A percentile compares a stretch with the other conserved stretches of the same genome.
phyloP scores from a whole-genome alignment of 371 early-diverging fungal species.

The Mortierella sp. region DNA sequence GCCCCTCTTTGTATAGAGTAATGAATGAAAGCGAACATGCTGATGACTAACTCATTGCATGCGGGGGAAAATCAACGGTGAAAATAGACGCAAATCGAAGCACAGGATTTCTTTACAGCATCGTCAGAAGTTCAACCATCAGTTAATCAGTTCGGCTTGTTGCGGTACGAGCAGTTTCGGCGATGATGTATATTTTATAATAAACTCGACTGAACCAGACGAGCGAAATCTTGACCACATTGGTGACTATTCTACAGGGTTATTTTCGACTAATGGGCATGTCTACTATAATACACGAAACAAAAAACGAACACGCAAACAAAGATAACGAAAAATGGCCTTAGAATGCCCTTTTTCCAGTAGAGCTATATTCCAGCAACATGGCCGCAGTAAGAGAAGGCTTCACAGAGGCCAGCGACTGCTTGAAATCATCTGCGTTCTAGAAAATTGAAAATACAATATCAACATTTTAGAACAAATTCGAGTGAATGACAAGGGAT shows the following conservation, averaged over 20 bases:
- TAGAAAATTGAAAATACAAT: background rate
- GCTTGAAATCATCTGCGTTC: conserved; percentile 39
- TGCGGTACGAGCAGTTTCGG: conserved; percentile 44
- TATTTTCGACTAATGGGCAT: too few relatives aligned
- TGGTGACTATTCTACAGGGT: too few relatives aligned
- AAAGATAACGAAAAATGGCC: background rate
- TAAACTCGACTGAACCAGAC: too few relatives aligned
- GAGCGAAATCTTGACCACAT: too few relatives aligned
- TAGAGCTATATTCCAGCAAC: conserved; percentile 34
- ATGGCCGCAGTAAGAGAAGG: conserved; percentile 44
- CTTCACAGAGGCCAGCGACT: conserved; percentile 38
- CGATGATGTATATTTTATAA: conserved; percentile 11
- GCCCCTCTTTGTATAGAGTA: background rate
- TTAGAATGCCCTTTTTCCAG: conserved; percentile 31
- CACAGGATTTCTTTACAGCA: conserved; percentile 48
- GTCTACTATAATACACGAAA: too few relatives aligned
- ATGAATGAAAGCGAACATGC: too few relatives aligned
- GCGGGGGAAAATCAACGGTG: background rate
- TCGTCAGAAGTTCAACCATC: conserved; percentile 45
- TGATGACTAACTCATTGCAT: background rate
- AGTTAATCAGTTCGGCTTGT: conserved; percentile 36
- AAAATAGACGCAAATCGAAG: conserved; percentile 35
- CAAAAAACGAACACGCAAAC: too few relatives aligned
- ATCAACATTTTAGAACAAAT: too few relatives aligned
- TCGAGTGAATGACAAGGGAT: too few relatives aligned